Evolutionary conservation across 768 basidiomycete species (phyloP), one percentile per base, ranked within the genome.

Genomic region (Naganishia randhawae): DNA sequence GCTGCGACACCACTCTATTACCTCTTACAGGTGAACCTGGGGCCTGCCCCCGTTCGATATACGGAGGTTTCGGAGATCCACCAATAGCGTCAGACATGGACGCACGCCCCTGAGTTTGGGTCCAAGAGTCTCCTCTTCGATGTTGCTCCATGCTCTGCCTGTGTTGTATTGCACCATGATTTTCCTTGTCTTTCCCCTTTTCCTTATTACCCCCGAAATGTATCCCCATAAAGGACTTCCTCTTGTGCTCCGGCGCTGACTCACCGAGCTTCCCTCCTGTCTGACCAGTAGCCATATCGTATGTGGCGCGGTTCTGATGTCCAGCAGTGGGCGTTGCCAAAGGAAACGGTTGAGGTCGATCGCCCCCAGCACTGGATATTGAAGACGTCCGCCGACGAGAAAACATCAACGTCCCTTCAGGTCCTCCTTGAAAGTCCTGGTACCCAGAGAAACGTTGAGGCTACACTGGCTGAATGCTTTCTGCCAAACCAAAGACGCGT

Each of bases 161-260:
- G 1, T 54, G 27, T 17, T 31, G 35, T 19, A 31, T 4, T 25
- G 27, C 27, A 54, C 45, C 19, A 7, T 64, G 63, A 32, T 27
- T 27, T 17, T 14, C 14, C 41, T 16, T 27, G 7, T 48, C 32
- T 19, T 48, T 67, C 35, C 42, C 53, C 1, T 22, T n/a, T 41
- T 45, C 57, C 5, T 48, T 42, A 29, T 48, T 57, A 14, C 54
- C 65, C 54, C 66, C 66, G 29, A 67, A 55, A 67, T 67, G 66
- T 8, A 67, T 67, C 16, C 66, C 66, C 66, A 67, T 45, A 45
- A 67, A 67, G 9, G 66, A 55, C n/a, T 55, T 55, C 8, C 66
- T 19, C 54, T 57, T 67, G 22, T 25, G 33, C 27, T 61, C 57
- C 39, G 39, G 7, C 7, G 22, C 3, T 25, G 16, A 9, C n/a